These are phyloP conservation scores for Parmelia sp. DNA, from an alignment of 495 filamentous ascomycete species.

Conservation along the genomic window DNA sequence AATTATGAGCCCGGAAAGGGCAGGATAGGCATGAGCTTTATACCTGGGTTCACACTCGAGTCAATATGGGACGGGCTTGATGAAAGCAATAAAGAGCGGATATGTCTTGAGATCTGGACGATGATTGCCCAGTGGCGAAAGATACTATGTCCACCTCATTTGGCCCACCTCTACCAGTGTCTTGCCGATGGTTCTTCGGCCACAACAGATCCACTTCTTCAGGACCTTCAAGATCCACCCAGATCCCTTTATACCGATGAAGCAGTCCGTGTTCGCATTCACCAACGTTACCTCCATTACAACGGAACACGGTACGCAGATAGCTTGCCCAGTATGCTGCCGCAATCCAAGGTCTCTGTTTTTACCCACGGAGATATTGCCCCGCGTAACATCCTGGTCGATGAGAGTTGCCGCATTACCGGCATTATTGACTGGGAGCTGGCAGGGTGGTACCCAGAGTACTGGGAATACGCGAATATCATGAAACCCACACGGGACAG, in stretches of 20 bases:
- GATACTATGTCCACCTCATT: constrained; percentile 27
- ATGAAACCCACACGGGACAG: constrained; percentile 31
- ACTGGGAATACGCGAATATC: constrained; percentile 47
- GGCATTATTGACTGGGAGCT: constrained; percentile 44
- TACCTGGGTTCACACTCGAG: not conserved
- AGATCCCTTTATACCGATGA: constrained; percentile 31
- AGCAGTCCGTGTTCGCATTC: constrained; percentile 33
- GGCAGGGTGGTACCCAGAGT: constrained; percentile 45
- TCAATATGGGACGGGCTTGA: constrained; percentile 11
- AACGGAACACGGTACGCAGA: constrained; percentile 31
- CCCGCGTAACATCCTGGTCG: constrained; percentile 37
- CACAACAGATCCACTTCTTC: constrained; percentile 30
- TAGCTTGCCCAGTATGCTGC: constrained; percentile 32
- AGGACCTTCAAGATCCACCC: constrained; percentile 31
- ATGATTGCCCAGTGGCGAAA: constrained; percentile 31
- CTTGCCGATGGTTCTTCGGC: constrained; percentile 32
- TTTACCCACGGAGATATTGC: constrained; percentile 35
- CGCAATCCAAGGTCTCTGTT: constrained; percentile 28
- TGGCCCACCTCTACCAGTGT: constrained; percentile 32
- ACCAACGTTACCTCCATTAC: constrained; percentile 35
- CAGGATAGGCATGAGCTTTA: too few relatives aligned
- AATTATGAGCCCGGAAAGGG: too few relatives aligned
- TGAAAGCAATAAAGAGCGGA: constrained; percentile 27
- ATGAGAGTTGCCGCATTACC: constrained; percentile 32
- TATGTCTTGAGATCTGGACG: constrained; percentile 34